A percentile compares a stretch with the other conserved stretches of the same genome.
These are phyloP conservation scores for Ceratocystis eucalypticola DNA, from an alignment of 2,329 filamentous ascomycete genomes.

Conservation along the genomic window DNA sequence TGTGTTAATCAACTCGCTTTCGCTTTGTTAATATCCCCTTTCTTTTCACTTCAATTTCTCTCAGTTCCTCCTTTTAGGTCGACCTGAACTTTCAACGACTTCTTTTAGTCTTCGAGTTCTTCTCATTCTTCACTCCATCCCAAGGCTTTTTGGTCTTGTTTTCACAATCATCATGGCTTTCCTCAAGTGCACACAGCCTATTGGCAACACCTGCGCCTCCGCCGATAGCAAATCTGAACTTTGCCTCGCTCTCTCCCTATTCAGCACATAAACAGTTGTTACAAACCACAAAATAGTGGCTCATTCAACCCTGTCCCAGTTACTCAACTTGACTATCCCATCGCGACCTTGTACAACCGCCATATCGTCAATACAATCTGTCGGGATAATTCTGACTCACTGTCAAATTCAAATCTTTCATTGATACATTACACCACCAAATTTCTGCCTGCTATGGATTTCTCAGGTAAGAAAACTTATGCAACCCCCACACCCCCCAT, in stretches of 20 bases:
- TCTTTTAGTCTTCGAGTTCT: conserved; percentile 31
- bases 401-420: neutral
- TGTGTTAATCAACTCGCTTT: conserved; percentile 42
- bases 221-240: conserved; percentile 53
- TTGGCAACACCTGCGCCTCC: conserved; percentile 49
- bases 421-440: neutral
- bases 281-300: neutral
- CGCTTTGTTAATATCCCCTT: conserved; percentile 5
- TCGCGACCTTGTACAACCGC: neutral
- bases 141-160: conserved; percentile 65
- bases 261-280: conserved; percentile 26
- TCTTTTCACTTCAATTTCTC: conserved; percentile 1
- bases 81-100: conserved; percentile 55
- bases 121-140: conserved; percentile 47
- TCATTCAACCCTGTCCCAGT: neutral
- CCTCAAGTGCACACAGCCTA: conserved; percentile 51
- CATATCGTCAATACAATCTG: neutral
- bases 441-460: conserved; percentile 11
- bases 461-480: conserved; percentile 8
- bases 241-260: conserved; percentile 58
- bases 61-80: conserved; percentile 41
- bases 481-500: conserved; percentile 27
- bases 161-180: conserved; percentile 63
- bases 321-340: neutral
- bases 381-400: neutral